A percentile compares a stretch with the other conserved stretches of the same genome.
Conservation (phyloP, 176 grass and related monocot genomes). For the Oryza punctata region DNA sequence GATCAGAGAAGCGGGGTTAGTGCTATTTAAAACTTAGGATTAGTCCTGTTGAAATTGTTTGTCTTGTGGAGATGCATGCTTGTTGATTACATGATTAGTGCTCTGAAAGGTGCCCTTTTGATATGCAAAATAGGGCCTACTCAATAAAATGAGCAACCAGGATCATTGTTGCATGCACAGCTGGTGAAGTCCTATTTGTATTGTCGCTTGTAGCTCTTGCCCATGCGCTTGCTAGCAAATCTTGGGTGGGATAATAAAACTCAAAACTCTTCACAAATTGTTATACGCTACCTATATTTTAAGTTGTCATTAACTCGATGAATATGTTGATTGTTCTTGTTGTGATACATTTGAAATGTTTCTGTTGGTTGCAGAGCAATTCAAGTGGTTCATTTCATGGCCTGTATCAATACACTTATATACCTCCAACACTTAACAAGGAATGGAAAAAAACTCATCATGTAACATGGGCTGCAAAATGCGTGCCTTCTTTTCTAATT, state of each 20-base stretch:
- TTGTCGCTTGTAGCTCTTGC: not conserved
- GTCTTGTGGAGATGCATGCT: not conserved
- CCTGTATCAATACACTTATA: not conserved
- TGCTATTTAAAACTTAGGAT: conserved; percentile 21
- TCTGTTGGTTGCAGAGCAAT: conserved; percentile 30
- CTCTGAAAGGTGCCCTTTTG: conserved; percentile 31
- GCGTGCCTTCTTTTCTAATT: not conserved
- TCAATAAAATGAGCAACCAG: not conserved
- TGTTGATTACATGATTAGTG: not conserved
- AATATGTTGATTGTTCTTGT: not conserved
- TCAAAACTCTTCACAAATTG: not conserved
- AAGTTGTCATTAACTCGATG: not conserved
- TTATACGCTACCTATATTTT: conserved; percentile 28
- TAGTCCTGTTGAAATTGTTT: conserved; percentile 27
- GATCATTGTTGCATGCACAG: not conserved
- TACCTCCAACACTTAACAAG: not conserved
- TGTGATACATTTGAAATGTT: not conserved
- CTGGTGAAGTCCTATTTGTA: conserved; percentile 13
- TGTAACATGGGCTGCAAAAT: conserved; percentile 2
- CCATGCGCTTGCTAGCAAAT: conserved; percentile 9
- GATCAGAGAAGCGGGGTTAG: not conserved
- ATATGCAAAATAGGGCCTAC: conserved; percentile 24
- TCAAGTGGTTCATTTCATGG: conserved; percentile 23
- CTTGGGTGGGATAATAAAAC: not conserved
- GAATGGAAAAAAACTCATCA: not conserved